phyloP scores from a whole-genome alignment of 768 basidiomycete genomes.

The Phallus indusiatus region DNA sequence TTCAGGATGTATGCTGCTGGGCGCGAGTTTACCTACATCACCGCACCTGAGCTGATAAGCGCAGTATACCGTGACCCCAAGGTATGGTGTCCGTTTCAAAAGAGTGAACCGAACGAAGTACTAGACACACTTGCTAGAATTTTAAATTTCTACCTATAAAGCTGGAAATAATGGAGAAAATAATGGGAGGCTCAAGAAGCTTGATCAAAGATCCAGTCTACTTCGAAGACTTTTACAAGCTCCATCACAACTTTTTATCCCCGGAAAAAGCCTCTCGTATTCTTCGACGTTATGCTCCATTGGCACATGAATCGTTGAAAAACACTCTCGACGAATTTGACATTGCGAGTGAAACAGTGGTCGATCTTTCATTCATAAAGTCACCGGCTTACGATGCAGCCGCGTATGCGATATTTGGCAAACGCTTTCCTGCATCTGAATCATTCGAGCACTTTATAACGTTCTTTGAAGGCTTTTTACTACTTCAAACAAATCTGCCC shows the following conservation, averaged over 20 bases:
- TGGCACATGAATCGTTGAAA: constrained; percentile 7
- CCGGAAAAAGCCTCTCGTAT: constrained; percentile 10
- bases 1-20: constrained; percentile 15
- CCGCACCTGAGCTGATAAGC: constrained; percentile 15
- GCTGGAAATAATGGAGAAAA: constrained; percentile 10
- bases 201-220: constrained; percentile 1
- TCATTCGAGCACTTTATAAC: constrained; percentile 11
- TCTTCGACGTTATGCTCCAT: constrained; percentile 6
- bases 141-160: constrained; percentile 14
- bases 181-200: constrained; percentile 10
- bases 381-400: constrained; percentile 14
- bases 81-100: background rate
- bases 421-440: constrained; percentile 11
- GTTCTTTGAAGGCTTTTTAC: constrained; percentile 16
- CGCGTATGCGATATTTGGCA: constrained; percentile 15
- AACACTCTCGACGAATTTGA: constrained; percentile 2
- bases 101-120: background rate
- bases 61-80: constrained; percentile 14
- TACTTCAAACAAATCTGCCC: constrained; percentile 14
- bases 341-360: background rate
- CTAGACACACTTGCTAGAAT: constrained; percentile 1
- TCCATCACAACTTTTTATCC: constrained; percentile 11
- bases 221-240: constrained; percentile 9
- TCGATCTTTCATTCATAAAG: constrained; percentile 11
- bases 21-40: constrained; percentile 15